These are phyloP conservation scores for Zymoseptoria crescenta DNA, from an alignment of 2,329 filamentous ascomycete genomes.

Conservation along the genomic window DNA sequence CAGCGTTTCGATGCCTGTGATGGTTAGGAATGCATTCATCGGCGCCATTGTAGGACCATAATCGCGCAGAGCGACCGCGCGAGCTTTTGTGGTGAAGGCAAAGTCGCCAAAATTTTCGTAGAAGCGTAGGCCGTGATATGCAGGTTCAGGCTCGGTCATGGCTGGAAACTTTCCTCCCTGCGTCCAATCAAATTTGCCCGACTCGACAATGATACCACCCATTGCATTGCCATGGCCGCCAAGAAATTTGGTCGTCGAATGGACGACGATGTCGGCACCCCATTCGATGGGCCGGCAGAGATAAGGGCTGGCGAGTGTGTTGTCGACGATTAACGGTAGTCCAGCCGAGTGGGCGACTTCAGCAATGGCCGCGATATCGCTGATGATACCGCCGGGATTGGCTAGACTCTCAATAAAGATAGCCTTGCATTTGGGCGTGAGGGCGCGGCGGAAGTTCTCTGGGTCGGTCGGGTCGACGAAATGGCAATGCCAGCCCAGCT, in stretches of 20 bases:
- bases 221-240: conserved; percentile 14
- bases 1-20: conserved; percentile 13
- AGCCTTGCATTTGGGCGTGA: conserved; percentile 13
- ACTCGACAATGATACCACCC: conserved; percentile 12
- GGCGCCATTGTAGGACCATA: conserved; percentile 11
- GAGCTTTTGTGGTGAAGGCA: conserved; percentile 11
- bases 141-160: conserved; percentile 12
- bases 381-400: conserved; percentile 10
- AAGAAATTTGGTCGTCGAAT: conserved; percentile 13
- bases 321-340: conserved; percentile 12
- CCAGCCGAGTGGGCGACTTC: conserved; percentile 11
- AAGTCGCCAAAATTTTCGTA: conserved; percentile 13
- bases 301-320: conserved; percentile 12
- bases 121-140: conserved; percentile 12
- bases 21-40: conserved; percentile 10
- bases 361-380: conserved; percentile 10
- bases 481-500: conserved; percentile 13
- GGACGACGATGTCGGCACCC: conserved; percentile 12
- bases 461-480: conserved; percentile 12
- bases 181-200: conserved; percentile 14
- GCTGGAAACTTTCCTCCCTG: conserved; percentile 8
- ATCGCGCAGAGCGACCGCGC: conserved; percentile 10
- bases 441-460: conserved; percentile 10
- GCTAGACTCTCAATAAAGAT: conserved; percentile 13
- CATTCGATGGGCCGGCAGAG: conserved; percentile 12